phyloP scores from a whole-genome alignment of 352 stramenopile genomes.

The Phytophthora macrochlamydospora region DNA sequence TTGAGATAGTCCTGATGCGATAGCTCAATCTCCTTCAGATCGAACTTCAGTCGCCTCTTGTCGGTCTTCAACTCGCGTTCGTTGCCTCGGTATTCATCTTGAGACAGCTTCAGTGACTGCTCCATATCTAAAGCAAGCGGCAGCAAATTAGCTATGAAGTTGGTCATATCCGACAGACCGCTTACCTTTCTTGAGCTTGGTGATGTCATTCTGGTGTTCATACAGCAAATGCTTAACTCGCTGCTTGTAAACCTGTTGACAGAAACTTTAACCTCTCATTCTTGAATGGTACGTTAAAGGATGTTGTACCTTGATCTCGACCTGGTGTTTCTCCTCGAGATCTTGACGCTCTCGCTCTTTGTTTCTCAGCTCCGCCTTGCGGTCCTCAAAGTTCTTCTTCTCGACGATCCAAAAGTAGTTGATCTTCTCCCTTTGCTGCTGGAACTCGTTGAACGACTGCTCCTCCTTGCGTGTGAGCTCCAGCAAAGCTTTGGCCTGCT shows the following conservation, averaged over 20 bases:
- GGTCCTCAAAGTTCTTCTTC: constrained; percentile 96
- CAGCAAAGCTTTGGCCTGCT: constrained; percentile 75
- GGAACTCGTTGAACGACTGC: constrained; percentile 94
- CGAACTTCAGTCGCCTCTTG: constrained; percentile 86
- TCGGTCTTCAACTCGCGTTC: constrained; percentile 92
- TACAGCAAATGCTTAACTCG: constrained; percentile 96
- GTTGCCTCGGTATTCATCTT: constrained; percentile 90
- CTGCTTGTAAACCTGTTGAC: constrained; percentile 91
- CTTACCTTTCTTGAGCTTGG: constrained; percentile 82
- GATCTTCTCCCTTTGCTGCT: constrained; percentile 95
- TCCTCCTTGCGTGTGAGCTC: constrained; percentile 91
- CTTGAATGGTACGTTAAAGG: no score
- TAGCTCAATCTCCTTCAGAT: constrained; percentile 93
- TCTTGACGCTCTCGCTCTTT: constrained; percentile 96
- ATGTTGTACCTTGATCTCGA: constrained; percentile 91
- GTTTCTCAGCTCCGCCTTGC: constrained; percentile 91
- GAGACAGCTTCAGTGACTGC: constrained; percentile 86
- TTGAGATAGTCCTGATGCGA: constrained; percentile 94
- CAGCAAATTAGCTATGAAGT: neutral
- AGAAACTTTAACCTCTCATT: neutral
- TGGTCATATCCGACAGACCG: neutral
- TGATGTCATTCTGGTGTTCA: constrained; percentile 95
- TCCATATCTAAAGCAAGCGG: constrained; percentile 66
- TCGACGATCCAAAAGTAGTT: constrained; percentile 98
- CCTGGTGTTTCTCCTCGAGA: constrained; percentile 94